Percentiles rank a stretch among this genome's conserved stretches.
Evolutionary conservation across 176 grass and related monocot species (phyloP).

Genomic region (Zea mays): Zm-B73-REFERENCE-NAM-5.0 NC_050102.1:175673001-175673500

Average conservation of each 20-base stretch:
- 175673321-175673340: background rate
- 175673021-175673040: conserved; percentile 14
- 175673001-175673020: conserved; percentile 1
- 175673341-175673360: conserved; percentile 14
- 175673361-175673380: background rate
- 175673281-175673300: conserved; percentile 9
- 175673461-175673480: conserved; percentile 70
- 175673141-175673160: conserved; percentile 8
- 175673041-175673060: conserved; percentile 49
- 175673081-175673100: conserved; percentile 85
- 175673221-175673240: conserved; percentile 21
- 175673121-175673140: background rate
- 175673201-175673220: conserved; percentile 8
- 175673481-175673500: conserved; percentile 72
- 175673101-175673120: conserved; percentile 90
- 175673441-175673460: conserved; percentile 74
- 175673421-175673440: conserved; percentile 94
- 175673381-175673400: background rate
- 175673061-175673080: conserved; percentile 72
- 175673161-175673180: conserved; percentile 25
- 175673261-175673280: conserved; percentile 4
- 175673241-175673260: background rate
- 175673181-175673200: conserved; percentile 23
- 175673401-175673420: conserved; percentile 15
- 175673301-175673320: conserved; percentile 30